Evolutionary conservation across 2,329 filamentous ascomycete genomes (phyloP).

Genomic region (Trichoderma asperellum): DNA sequence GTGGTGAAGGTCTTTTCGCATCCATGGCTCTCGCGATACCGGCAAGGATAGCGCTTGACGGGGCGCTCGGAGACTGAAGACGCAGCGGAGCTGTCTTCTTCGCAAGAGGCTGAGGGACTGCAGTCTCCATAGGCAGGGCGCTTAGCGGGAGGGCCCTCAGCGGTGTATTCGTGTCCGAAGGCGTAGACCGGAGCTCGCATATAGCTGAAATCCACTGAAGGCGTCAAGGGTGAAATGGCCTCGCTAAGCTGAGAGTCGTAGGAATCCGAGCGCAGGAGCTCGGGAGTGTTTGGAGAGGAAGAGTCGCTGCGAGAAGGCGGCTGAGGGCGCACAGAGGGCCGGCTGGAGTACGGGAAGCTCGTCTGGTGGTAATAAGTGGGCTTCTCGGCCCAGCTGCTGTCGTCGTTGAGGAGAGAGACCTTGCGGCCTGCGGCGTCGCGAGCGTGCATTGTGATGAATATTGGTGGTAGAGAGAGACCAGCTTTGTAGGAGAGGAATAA

Average conservation of each 20-base stretch:
- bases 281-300: slow-evolving; percentile 57
- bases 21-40: slow-evolving; percentile 69
- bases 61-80: slow-evolving; percentile 51
- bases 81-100: slow-evolving; percentile 51
- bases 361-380: slow-evolving; percentile 36
- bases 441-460: slow-evolving; percentile 52
- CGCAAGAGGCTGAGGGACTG: slow-evolving; percentile 54
- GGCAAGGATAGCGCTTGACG: slow-evolving; percentile 73
- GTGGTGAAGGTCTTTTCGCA: slow-evolving; percentile 84
- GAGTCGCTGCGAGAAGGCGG: slow-evolving; percentile 44
- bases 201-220: slow-evolving; percentile 51
- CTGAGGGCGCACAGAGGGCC: slow-evolving; percentile 6
- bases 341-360: slow-evolving; percentile 41
- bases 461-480: not conserved
- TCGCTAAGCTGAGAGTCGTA: slow-evolving; percentile 65
- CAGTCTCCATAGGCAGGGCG: slow-evolving; percentile 49
- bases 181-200: slow-evolving; percentile 47
- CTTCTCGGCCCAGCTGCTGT: slow-evolving; percentile 37
- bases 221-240: slow-evolving; percentile 60
- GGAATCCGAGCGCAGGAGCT: slow-evolving; percentile 63
- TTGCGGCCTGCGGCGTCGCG: slow-evolving; percentile 60
- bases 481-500: not conserved
- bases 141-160: slow-evolving; percentile 44
- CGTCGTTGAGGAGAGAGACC: slow-evolving; percentile 65
- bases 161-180: slow-evolving; percentile 41